Evolutionary conservation across 2,329 filamentous ascomycete species (phyloP), one percentile per base, ranked within the genome.

Genomic region (Lecanosticta acicola): DNA sequence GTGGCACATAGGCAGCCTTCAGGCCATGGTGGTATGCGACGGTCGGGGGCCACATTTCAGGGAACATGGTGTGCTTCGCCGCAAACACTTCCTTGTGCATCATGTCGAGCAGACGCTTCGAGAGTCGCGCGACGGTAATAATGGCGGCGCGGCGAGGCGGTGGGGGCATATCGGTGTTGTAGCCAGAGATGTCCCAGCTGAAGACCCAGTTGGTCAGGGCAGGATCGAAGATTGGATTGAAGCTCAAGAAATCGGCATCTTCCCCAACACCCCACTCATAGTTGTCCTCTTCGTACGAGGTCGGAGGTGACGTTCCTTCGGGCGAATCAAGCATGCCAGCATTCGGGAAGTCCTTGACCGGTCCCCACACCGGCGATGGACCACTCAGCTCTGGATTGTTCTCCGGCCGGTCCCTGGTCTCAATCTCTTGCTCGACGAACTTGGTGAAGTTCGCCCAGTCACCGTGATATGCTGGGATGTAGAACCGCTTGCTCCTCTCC

Each of bases 191-290:
- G 53, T 86, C 80, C 55, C 80, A 73, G 40, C 74, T 74, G 61
- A 85, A 82, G 21, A 86, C 77, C 85, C 86, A 90, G 56, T 80
- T 81, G 42, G 84, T 88, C 57, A 77, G 75, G 34, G 79, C 71
- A 0, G 84, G 81, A 60, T 90, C 82, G 69, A 90, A 89, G 51
- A 90, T 84, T n/a, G 86, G 86, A 24, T 84, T 80, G 54, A 90
- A 79, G 5, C 80, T 83, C 61, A 87, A 82, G 48, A 85, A 75
- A 60, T 88, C 84, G 4, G 84, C 83, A 19, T 86, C 81, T 64
- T 88, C 84, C 37, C 81, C 84, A 1, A 87, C 80, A 47, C 85
- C 85, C 85, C 85, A 89, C 61, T 80, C 68, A 63, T 85, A 87
- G 48, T 84, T 70, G 58, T 88, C 85, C 39, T 74, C 69, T 11